Evolutionary conservation across 805 yeast genomes (phyloP), one percentile per base, ranked within the genome.

Genomic region (Ogataea methanolica): DNA sequence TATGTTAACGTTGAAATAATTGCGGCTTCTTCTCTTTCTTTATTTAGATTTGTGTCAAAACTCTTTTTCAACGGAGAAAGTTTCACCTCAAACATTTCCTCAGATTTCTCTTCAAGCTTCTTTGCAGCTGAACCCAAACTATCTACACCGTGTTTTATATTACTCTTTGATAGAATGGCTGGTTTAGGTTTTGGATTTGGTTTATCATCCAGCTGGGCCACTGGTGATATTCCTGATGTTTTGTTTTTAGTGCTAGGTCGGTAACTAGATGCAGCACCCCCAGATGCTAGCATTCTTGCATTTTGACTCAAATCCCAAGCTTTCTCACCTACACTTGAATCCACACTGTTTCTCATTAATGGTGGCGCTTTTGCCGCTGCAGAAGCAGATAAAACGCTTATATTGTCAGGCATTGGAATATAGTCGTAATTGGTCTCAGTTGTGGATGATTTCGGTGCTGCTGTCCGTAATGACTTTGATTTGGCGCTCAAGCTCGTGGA

Each of bases 361-460:
- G 50, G 51, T 16, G 58, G 60, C 0, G 63, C 61, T 39, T 53
- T 55, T 5, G 62, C 62, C 6, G 59, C 60, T 1, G 58, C 54
- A 1, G 51, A 22, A 2, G 62, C 61, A 4, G 60, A 58, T 31
- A 54, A 41, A 1, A 51, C 60, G 15, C 44, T 45, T 9, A 54
- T 8, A 0, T 49, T 33, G 15, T 43, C 42, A 2, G 62, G 62
- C 49, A 49, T 49, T 11, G 59, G 62, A 14, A 58, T 41, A 42
- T 53, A 51, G 17, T 43, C 42, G 16, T 6, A 45, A 8, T 15
- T 39, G 33, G 36, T 15, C 33, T 17, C 21, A 15, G 33, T 36
- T 21, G 47, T 36, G 23, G 26, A 33, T 23, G 36, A 34, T 34
- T 12, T 11, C 14, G 48, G 42, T 19, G 33, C 36, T 15, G 47